Conservation (phyloP, 306 rosid species). For the Trifolium fragiferum region DNA sequence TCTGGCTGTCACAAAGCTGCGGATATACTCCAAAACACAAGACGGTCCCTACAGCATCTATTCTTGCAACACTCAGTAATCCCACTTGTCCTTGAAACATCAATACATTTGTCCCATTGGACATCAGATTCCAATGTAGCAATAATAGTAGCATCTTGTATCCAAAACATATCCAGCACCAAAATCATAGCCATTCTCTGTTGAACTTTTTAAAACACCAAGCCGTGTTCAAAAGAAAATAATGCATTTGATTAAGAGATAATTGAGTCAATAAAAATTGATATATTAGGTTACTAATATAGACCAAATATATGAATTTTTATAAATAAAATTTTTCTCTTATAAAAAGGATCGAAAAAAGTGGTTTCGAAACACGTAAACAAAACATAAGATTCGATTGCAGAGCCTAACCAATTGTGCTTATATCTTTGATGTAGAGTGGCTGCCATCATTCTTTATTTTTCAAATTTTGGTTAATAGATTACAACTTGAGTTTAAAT, state of each 20-base stretch:
- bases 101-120: neutral
- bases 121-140: conserved; percentile 9
- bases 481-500: neutral
- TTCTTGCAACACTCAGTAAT: conserved; percentile 38
- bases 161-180: conserved; percentile 6
- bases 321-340: too few species aligned
- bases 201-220: too few species aligned
- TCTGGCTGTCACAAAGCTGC: too few species aligned
- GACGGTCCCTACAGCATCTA: conserved; percentile 5
- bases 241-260: too few species aligned
- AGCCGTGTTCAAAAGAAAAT: too few species aligned
- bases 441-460: neutral
- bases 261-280: too few species aligned
- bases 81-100: conserved; percentile 30
- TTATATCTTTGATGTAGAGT: neutral
- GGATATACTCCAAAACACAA: neutral
- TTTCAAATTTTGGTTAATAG: neutral
- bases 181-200: conserved; percentile 19
- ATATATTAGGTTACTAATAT: too few species aligned
- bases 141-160: conserved; percentile 31
- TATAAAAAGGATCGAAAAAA: too few species aligned
- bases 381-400: neutral
- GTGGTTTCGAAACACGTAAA: neutral
- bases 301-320: too few species aligned
- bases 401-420: neutral